Percentiles rank a stretch among this genome's conserved stretches.
Conservation (phyloP, 306 rosid genomes). For the Neltuma alba region DNA sequence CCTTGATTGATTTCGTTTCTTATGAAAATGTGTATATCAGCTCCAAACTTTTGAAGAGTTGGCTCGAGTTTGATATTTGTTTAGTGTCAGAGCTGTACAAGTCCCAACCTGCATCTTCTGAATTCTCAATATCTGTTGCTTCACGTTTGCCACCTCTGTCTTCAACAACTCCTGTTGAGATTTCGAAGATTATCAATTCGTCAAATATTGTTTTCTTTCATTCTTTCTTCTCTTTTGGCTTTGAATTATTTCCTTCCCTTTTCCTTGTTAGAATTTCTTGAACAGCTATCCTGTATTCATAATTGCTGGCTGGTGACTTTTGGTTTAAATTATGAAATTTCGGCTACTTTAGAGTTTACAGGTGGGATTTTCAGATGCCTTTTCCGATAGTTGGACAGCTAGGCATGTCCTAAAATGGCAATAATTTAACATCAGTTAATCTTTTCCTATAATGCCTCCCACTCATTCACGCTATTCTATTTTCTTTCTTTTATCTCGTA, state of each 20-base stretch:
- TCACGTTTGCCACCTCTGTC: background rate
- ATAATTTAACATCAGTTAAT: background rate
- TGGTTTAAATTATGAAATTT: background rate
- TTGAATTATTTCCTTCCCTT: background rate
- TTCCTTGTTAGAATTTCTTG: background rate
- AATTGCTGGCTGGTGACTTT: background rate
- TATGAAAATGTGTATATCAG: background rate
- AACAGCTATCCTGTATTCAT: background rate
- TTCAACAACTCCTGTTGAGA: background rate
- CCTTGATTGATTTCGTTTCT: background rate
- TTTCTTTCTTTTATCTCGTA: background rate
- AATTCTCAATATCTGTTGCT: background rate
- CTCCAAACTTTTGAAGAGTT: background rate
- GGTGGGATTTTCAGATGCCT: slow-evolving; percentile 13
- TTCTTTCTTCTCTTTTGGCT: background rate
- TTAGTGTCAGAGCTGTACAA: background rate
- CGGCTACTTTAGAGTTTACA: slow-evolving; percentile 8
- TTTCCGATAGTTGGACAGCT: slow-evolving; percentile 14
- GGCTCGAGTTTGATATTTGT: background rate
- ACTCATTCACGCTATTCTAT: background rate
- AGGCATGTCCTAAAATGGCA: slow-evolving; percentile 3
- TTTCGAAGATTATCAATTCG: background rate
- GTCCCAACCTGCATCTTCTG: background rate
- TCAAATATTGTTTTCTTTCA: background rate
- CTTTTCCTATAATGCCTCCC: background rate